A percentile compares a stretch with the other conserved stretches of the same genome.
Conservation (phyloP, 2,329 filamentous ascomycete species). For the Alternaria viburni region DNA sequence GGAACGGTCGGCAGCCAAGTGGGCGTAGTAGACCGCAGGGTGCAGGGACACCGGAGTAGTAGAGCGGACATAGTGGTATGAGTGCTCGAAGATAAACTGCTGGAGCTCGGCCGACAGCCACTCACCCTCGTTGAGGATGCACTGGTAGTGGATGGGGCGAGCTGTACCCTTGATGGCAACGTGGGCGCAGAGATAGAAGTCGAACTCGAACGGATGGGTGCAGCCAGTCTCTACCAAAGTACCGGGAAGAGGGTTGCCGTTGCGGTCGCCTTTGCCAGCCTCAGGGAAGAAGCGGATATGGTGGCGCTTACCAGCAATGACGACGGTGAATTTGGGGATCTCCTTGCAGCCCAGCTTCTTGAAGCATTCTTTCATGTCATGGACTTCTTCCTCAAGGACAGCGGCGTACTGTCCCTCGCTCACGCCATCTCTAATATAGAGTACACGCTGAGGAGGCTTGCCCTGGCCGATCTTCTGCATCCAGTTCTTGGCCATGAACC, state of each 20-base stretch:
- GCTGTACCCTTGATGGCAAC: slow-evolving; percentile 92
- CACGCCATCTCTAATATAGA: slow-evolving; percentile 94
- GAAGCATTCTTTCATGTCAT: slow-evolving; percentile 70
- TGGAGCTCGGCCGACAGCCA: slow-evolving; percentile 74
- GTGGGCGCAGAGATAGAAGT: slow-evolving; percentile 78
- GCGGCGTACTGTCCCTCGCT: slow-evolving; percentile 81
- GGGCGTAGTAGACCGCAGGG: slow-evolving; percentile 94
- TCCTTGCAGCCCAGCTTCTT: slow-evolving; percentile 46
- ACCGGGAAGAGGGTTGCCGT: slow-evolving; percentile 83
- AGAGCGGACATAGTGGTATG: slow-evolving; percentile 89
- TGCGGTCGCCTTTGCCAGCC: slow-evolving; percentile 67
- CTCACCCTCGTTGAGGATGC: slow-evolving; percentile 80
- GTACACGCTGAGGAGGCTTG: slow-evolving; percentile 72
- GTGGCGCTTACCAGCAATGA: slow-evolving; percentile 91
- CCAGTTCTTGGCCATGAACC: slow-evolving; percentile 71
- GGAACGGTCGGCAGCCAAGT: slow-evolving; percentile 83
- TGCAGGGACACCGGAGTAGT: slow-evolving; percentile 89
- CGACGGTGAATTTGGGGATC: slow-evolving; percentile 76
- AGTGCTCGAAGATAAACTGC: slow-evolving; percentile 91
- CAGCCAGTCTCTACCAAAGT: slow-evolving; percentile 87
- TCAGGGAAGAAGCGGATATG: slow-evolving; percentile 87
- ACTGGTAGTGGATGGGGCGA: slow-evolving; percentile 89
- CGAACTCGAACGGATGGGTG: slow-evolving; percentile 89
- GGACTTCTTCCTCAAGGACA: slow-evolving; percentile 80
- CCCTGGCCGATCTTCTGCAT: slow-evolving; percentile 60